These are phyloP conservation scores for Dryas octopetala DNA, from an alignment of 306 rosid genomes.

Conservation along the genomic window DNA sequence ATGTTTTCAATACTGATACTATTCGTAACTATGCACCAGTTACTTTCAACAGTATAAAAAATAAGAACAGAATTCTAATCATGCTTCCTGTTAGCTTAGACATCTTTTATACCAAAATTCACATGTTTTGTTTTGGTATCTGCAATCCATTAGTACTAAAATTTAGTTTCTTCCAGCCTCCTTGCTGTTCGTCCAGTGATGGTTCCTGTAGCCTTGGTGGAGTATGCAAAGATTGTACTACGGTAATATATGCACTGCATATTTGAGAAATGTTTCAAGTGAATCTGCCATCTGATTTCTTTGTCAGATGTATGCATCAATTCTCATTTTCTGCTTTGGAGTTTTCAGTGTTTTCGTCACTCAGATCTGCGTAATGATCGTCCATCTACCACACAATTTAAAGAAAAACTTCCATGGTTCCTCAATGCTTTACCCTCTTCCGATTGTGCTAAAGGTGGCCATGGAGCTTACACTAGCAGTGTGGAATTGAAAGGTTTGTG, in stretches of 20 bases:
- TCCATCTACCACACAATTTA: slow-evolving; percentile 81
- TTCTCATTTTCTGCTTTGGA: slow-evolving; percentile 26
- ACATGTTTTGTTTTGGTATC: background rate
- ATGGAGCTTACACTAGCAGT: slow-evolving; percentile 95
- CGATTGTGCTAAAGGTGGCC: slow-evolving; percentile 99
- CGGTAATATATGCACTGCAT: slow-evolving; percentile 51
- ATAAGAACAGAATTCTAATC: background rate
- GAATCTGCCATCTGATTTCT: slow-evolving; percentile 9
- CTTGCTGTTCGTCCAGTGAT: slow-evolving; percentile 75
- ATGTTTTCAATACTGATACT: background rate
- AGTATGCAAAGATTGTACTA: slow-evolving; percentile 90
- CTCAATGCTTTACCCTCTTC: slow-evolving; percentile 92
- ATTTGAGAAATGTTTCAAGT: slow-evolving; percentile 13
- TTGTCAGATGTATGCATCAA: slow-evolving; percentile 7
- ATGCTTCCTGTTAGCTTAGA: background rate
- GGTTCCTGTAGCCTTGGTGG: slow-evolving; percentile 66
- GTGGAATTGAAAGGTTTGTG: slow-evolving; percentile 79
- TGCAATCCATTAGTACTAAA: slow-evolving; percentile 31
- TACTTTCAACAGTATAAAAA: background rate
- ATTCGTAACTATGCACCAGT: background rate
- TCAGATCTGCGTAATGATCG: slow-evolving; percentile 69
- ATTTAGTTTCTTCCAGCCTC: slow-evolving; percentile 58
- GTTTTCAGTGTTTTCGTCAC: slow-evolving; percentile 83
- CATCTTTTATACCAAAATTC: background rate
- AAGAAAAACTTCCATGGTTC: slow-evolving; percentile 95